Base-by-base conservation (phyloP, 2,329 filamentous ascomycete species). In the Alternaria brassicae region DNA sequence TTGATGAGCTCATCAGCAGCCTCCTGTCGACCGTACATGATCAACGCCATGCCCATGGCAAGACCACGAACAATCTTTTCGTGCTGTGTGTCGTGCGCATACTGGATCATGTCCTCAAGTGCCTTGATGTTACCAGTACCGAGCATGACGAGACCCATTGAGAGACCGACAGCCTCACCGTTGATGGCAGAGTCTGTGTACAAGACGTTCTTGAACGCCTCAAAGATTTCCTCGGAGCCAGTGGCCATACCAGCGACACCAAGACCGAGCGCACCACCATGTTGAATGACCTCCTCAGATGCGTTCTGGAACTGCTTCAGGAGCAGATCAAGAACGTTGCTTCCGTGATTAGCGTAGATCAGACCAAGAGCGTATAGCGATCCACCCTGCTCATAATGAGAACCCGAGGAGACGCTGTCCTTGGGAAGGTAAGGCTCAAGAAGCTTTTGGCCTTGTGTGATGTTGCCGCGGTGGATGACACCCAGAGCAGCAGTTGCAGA, bases 241-340 rank as follows among this genome's bases (percentile, higher is more conserved):
- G 93, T 97, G 10, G 92, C 95, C 95, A 99, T 99, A 51, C 93
- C 95, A 25, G 95, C 96, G 72, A 99, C 94, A 81, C 95, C 95
- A 42, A 99, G 85, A 72, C 95, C 95, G 37, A 99, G 85, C 54
- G 95, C 95, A 76, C 94, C 95, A 79, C 95, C 95, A 75, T 99
- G 95, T 79, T 97, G 94, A 47, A 99, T 93, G 45, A 98, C 93
- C 77, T 99, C 95, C 79, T 95, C 91, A 56, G 91, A 87, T 4
- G 91, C 90, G 39, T 88, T 85, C 41, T 84, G 86, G 77, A 96
- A 94, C 72, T 92, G 90, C 27, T 84, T 84, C 63, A 89, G 88
- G 36, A 96, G 85, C 69, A 93, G 94, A 37, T 91, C 89, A 4
- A 95, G 82, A 13, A 96, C 95, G 73, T 93, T 91, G 4, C 93